These are phyloP conservation scores for Talaromyces sp. DNA, from an alignment of 2,329 filamentous ascomycete genomes.

Conservation along the genomic window DNA sequence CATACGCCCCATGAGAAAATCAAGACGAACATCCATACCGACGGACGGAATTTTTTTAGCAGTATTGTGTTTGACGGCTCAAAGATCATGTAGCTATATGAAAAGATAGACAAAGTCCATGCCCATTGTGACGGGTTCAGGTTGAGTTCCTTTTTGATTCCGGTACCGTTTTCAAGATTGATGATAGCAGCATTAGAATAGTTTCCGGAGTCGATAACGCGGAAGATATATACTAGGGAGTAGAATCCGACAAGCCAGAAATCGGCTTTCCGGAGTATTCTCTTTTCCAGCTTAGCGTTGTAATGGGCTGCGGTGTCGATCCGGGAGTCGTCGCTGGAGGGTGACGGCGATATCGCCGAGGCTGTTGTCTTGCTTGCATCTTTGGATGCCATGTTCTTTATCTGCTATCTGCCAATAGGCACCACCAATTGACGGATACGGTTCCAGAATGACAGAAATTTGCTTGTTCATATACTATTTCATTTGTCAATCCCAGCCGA, in stretches of 20 bases:
- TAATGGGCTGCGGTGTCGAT: background rate
- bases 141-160: constrained; percentile 35
- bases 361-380: background rate
- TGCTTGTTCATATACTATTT: background rate
- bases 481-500: background rate
- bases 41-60: constrained; percentile 30
- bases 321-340: background rate
- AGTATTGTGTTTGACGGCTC: constrained; percentile 36
- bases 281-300: constrained; percentile 21
- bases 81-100: constrained; percentile 36
- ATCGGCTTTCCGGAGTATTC: constrained; percentile 31
- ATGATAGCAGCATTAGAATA: constrained; percentile 39
- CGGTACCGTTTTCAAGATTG: constrained; percentile 35
- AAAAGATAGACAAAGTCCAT: constrained; percentile 39
- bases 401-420: background rate
- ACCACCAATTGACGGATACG: background rate
- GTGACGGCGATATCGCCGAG: background rate
- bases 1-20: constrained; percentile 34
- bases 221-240: constrained; percentile 36
- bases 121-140: constrained; percentile 31
- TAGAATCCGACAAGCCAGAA: constrained; percentile 25
- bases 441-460: background rate
- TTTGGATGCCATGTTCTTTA: background rate
- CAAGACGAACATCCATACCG: constrained; percentile 32
- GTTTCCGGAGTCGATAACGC: constrained; percentile 36